A percentile compares a stretch with the other conserved stretches of the same genome.
Evolutionary conservation across 345 rosid species (phyloP).

Genomic region (Euclidium syriacum): DNA sequence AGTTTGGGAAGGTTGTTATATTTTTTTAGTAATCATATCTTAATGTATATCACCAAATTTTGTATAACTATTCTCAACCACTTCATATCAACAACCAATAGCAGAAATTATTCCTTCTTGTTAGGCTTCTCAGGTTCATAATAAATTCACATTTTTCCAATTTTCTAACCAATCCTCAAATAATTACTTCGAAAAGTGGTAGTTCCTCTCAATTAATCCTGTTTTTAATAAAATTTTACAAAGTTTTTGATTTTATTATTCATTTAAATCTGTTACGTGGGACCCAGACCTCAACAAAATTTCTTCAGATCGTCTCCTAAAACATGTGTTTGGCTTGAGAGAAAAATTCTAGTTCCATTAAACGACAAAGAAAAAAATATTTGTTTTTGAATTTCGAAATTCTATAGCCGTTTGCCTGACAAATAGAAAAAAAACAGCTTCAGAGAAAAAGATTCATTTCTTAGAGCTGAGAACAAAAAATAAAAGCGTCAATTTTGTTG

Average conservation of each 20-base stretch:
- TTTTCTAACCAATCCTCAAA: background rate
- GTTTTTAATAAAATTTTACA: too few species aligned
- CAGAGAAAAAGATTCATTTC: background rate
- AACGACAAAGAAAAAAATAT: background rate
- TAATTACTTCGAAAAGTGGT: too few species aligned
- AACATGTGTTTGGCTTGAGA: constrained; percentile 15
- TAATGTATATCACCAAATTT: too few species aligned
- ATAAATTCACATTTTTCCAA: background rate
- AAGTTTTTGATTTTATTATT: background rate
- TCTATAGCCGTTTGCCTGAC: constrained; percentile 20
- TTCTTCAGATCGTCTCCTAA: background rate
- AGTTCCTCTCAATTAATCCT: too few species aligned
- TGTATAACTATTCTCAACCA: constrained; percentile 15
- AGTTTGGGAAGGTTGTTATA: too few species aligned
- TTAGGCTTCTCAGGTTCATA: constrained; percentile 8
- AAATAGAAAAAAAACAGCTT: background rate
- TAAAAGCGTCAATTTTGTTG: background rate
- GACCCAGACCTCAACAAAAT: constrained; percentile 15
- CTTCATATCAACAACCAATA: constrained; percentile 23
- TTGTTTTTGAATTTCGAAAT: constrained; percentile 7
- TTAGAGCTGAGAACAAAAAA: background rate
- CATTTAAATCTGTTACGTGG: background rate
- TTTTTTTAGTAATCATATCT: too few species aligned
- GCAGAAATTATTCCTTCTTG: constrained; percentile 9
- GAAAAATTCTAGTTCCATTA: background rate